phyloP scores from a whole-genome alignment of 2,329 filamentous ascomycete species.

The Acephala macrosclerotiorum region DNA sequence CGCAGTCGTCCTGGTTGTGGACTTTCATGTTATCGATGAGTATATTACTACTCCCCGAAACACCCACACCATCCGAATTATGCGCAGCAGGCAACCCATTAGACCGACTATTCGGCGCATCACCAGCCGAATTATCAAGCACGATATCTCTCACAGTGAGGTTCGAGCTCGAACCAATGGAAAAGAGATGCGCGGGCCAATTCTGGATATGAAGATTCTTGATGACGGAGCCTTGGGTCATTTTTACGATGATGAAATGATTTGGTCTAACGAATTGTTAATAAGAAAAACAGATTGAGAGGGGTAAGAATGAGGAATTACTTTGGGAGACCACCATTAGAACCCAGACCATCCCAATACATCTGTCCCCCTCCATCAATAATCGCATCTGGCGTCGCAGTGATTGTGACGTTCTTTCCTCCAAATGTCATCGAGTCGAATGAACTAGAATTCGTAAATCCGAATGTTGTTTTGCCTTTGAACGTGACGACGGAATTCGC shows the following conservation, averaged over 20 bases:
- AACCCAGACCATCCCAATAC: constrained; percentile 69
- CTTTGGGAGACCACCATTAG: constrained; percentile 57
- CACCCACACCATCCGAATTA: constrained; percentile 63
- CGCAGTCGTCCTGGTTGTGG: constrained; percentile 44
- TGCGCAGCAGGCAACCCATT: constrained; percentile 41
- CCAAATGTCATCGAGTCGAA: constrained; percentile 53
- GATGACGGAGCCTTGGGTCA: constrained; percentile 57
- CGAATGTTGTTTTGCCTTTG: constrained; percentile 60
- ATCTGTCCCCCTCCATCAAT: constrained; percentile 63
- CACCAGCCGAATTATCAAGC: constrained; percentile 64
- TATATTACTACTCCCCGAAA: constrained; percentile 53
- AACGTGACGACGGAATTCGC: constrained; percentile 64
- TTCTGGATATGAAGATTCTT: constrained; percentile 58
- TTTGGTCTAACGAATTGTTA: too few relatives aligned
- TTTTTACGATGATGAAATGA: constrained; percentile 59
- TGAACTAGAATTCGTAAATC: constrained; percentile 35
- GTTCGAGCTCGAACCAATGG: constrained; percentile 49
- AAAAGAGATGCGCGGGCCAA: constrained; percentile 61
- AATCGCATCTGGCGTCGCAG: constrained; percentile 57
- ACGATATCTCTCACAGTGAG: constrained; percentile 57
- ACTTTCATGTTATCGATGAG: constrained; percentile 44
- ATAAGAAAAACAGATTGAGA: neutral
- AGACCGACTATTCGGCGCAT: constrained; percentile 46
- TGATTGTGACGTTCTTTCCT: constrained; percentile 63
- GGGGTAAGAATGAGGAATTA: constrained; percentile 19